Conservation (phyloP, 2,329 filamentous ascomycete species). For the Phaeosphaeriaceae sp. region DNA sequence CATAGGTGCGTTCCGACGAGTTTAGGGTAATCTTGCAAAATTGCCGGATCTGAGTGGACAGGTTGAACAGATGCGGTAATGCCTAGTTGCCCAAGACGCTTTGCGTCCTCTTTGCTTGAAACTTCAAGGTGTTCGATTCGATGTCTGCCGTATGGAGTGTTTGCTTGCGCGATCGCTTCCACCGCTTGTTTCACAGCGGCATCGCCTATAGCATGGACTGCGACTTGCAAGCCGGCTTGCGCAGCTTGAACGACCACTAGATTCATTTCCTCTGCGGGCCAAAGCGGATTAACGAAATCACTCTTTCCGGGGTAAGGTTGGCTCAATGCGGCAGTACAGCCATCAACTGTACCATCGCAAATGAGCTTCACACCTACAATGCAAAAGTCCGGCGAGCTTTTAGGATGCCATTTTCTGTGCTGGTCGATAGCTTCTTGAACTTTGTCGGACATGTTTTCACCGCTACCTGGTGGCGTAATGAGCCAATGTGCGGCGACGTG, state of each 20-base stretch:
- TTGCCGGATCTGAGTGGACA: slow-evolving; percentile 80
- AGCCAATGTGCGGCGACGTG: slow-evolving; percentile 62
- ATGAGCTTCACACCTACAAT: slow-evolving; percentile 68
- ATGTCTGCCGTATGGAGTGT: slow-evolving; percentile 49
- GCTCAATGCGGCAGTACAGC: slow-evolving; percentile 64
- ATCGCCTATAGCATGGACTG: slow-evolving; percentile 69
- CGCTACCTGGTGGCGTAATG: slow-evolving; percentile 51
- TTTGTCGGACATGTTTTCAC: slow-evolving; percentile 51
- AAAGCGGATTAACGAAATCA: slow-evolving; percentile 11
- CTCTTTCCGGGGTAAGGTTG: slow-evolving; percentile 57
- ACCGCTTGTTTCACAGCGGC: slow-evolving; percentile 62
- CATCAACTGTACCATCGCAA: slow-evolving; percentile 67
- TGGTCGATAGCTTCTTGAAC: slow-evolving; percentile 57
- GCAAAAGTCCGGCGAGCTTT: slow-evolving; percentile 52
- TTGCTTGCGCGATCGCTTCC: slow-evolving; percentile 51
- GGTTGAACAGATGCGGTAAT: slow-evolving; percentile 89
- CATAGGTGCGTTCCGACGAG: slow-evolving; percentile 61
- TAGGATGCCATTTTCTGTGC: slow-evolving; percentile 48
- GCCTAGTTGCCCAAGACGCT: slow-evolving; percentile 60
- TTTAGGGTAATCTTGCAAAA: slow-evolving; percentile 63
- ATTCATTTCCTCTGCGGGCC: slow-evolving; percentile 11
- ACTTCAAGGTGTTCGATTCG: slow-evolving; percentile 67
- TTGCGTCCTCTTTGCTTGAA: slow-evolving; percentile 56
- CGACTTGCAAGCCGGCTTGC: slow-evolving; percentile 61
- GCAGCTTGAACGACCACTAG: slow-evolving; percentile 50